phyloP scores from a whole-genome alignment of 176 grass and related monocot genomes.

The Musa itinerans region DNA sequence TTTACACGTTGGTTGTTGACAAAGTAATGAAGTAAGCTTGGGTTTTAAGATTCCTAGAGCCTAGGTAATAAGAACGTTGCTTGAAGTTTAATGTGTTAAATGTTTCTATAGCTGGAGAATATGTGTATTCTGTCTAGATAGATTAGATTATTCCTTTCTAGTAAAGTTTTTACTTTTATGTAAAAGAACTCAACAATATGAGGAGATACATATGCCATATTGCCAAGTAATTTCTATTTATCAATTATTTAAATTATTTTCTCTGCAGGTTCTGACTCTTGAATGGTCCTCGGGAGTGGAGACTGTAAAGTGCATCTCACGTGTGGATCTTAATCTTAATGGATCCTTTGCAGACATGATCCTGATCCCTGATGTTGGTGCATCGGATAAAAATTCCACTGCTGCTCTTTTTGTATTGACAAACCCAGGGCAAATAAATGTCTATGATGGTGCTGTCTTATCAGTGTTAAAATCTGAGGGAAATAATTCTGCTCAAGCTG shows the following conservation, averaged over 20 bases:
- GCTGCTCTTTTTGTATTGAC: constrained; percentile 80
- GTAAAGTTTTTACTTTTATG: too few relatives aligned
- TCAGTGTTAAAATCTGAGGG: constrained; percentile 44
- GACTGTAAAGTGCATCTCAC: constrained; percentile 52
- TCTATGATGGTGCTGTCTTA: constrained; percentile 72
- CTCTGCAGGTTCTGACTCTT: constrained; percentile 69
- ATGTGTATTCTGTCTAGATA: neutral
- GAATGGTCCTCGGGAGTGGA: constrained; percentile 63
- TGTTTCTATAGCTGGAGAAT: neutral
- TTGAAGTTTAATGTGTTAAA: neutral
- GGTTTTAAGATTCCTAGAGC: neutral
- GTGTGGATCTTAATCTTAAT: constrained; percentile 66
- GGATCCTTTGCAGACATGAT: constrained; percentile 99
- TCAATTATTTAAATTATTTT: constrained; percentile 11
- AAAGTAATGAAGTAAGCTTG: constrained; percentile 1
- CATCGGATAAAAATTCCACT: constrained; percentile 45
- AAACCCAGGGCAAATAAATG: constrained; percentile 84
- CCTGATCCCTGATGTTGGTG: constrained; percentile 56
- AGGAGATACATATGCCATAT: neutral
- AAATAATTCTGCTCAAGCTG: constrained; percentile 36
- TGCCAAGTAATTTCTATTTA: constrained; percentile 5
- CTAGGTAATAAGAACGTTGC: neutral
- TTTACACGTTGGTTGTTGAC: neutral
- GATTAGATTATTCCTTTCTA: neutral
- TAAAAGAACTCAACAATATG: neutral